phyloP scores from a whole-genome alignment of 192 early-diverging fungal species.

The Paraglomus brasilianum region DNA sequence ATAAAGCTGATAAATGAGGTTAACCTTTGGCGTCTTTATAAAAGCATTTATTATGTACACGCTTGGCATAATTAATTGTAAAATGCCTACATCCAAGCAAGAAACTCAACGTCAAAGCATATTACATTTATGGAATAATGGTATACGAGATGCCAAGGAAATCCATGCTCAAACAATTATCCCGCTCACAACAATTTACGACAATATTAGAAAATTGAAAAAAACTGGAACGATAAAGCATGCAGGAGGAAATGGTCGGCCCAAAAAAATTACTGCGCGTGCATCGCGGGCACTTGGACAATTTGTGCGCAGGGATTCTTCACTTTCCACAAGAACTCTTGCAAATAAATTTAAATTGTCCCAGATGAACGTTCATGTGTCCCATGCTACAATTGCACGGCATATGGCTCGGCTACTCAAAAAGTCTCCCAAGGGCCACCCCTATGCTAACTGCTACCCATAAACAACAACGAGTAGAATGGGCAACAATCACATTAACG shows the following conservation, averaged over 20 bases:
- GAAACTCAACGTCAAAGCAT: too few relatives aligned
- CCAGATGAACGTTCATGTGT: background rate
- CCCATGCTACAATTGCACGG: background rate
- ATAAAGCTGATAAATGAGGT: too few relatives aligned
- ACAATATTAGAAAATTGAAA: constrained; percentile 4
- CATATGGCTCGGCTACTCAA: constrained; percentile 1
- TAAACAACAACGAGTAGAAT: constrained; percentile 3
- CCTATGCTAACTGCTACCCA: background rate
- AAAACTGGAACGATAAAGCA: constrained; percentile 1
- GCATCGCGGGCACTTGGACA: constrained; percentile 3
- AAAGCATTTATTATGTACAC: too few relatives aligned
- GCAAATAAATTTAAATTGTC: background rate
- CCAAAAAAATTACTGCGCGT: background rate
- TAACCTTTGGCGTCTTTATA: too few relatives aligned
- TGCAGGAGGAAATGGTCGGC: background rate
- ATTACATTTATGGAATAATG: constrained; percentile 24
- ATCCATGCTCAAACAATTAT: background rate
- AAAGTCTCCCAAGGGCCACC: background rate
- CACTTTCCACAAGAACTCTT: background rate
- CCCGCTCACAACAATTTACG: constrained; percentile 8
- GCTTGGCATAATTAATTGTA: too few relatives aligned
- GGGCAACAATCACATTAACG: constrained; percentile 18
- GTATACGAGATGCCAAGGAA: background rate
- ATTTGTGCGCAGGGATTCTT: background rate
- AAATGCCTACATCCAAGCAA: too few relatives aligned